Base-by-base conservation (phyloP, 1,139 yeast species). In the Protomyces inundatus region DNA sequence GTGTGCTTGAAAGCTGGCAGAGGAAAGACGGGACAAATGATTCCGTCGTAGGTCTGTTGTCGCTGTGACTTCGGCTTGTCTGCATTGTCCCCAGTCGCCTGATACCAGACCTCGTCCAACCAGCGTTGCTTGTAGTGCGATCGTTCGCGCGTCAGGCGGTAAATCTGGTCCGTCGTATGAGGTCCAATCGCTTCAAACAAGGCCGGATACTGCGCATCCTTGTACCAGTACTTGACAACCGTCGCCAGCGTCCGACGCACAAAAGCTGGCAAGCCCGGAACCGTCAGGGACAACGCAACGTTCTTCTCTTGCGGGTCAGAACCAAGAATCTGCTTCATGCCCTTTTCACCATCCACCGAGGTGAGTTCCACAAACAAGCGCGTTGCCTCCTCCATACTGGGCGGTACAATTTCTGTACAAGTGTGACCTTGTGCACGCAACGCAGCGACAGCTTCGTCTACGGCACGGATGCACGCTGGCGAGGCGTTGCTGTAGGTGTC, bases 401-500 rank as follows among this genome's bases (percentile, higher is more conserved):
- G 64, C 9, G 64, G 64, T 30, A 55, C 60, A 75, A 85, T 84
- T 67, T 75, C 76, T 50, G 79, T 69, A n/a, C 81, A 81, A 35
- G 77, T 76, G 57, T 79, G 80, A 33, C 83, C 83, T 4, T 81
- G 79, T 3, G 70, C 73, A 59, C 71, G 71, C 61, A 81, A 73
- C 66, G 77, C 77, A 34, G 74, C 73, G 54, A 73, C 79, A 10
- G 78, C 79, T 56, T 71, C 73, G 65, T 78, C 72, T 69, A 82
- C 72, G 39, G 83, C 84, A 65, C 84, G 76, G 16, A 75, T 64
- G 54, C 82, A 79, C 65, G 88, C 88, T 32, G 88, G 90, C 33
- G 82, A 80, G 91, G 93, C 87, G 32, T 86, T 87, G 67, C 84
- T 71, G 62, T 83, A 84, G 59, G 83, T 74, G 61, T 79, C 75